Base-by-base conservation (phyloP, 352 stramenopile species). In the Phytophthora meadii region DNA sequence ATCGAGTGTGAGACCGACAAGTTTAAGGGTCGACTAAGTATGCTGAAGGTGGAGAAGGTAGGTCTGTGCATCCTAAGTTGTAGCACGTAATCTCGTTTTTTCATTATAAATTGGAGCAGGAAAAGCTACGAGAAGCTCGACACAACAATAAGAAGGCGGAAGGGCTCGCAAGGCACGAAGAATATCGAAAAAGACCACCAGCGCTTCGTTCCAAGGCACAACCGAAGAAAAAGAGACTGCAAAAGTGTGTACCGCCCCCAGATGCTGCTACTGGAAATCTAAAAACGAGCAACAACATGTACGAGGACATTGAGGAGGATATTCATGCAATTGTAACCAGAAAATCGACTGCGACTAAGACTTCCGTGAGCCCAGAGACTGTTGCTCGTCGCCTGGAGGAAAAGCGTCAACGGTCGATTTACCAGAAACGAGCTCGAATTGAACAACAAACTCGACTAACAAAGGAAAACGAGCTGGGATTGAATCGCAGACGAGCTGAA, bases 401-500 rank as follows among this genome's bases (percentile, higher is more conserved):
- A 40, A 76, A 76, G 10, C 57, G 68, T 19, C 47, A 69, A n/a
- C 37, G 25, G 28, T 46, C 53, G 4, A 52, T 79, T 27, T 51
- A 73, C 14, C 42, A 59, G 17, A 79, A 86, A 50, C 69, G 77
- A 12, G 30, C 17, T 2, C 61, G 53, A 42, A 27, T 59, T 3
- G 61, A 79, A 8, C 60, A 71, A 34, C 36, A 68, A 28, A 6
- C 10, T 42, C 25, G 41, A 14, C 6, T 37, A 27, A 2, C 34
- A 36, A 22, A 59, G 24, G 54, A 76, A 22, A 63, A 64, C 22
- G 47, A 71, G 2, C 24, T 28, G 27, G 47, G 67, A 12, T 47
- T 85, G 19, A 65, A 89, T 25, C 62, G 48, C 4, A 63, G 72
- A 14, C 72, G 79, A 19, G 54, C 61, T n/a, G 82, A 88, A 66